Evolutionary conservation across 2,329 filamentous ascomycete species (phyloP).

Genomic region (Fusarium liriodendri): DNA sequence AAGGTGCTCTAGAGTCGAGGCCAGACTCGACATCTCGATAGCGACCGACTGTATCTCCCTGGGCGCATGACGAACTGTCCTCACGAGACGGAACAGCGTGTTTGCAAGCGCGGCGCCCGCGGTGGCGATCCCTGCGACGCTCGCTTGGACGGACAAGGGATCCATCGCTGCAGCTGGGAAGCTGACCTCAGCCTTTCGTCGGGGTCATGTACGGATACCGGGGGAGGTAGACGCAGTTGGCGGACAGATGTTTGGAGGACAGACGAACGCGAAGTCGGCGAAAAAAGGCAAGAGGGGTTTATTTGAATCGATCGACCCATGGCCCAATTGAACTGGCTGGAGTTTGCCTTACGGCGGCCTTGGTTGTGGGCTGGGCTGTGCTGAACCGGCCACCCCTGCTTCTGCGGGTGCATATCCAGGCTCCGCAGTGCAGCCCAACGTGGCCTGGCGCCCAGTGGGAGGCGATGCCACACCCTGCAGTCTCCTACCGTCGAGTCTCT

Average conservation of each 20-base stretch:
- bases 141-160: constrained; percentile 24
- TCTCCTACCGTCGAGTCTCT: neutral
- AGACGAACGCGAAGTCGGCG: neutral
- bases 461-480: neutral
- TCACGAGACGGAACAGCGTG: constrained; percentile 10
- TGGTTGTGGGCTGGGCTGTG: neutral
- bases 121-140: constrained; percentile 29
- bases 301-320: neutral
- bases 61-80: constrained; percentile 9
- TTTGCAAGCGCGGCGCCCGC: constrained; percentile 24
- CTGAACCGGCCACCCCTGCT: neutral
- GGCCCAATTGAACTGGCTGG: neutral
- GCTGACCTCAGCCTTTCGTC: neutral
- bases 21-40: constrained; percentile 18
- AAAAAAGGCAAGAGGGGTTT: neutral
- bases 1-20: constrained; percentile 11
- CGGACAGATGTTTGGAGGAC: neutral
- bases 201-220: neutral
- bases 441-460: neutral
- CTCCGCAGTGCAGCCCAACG: neutral
- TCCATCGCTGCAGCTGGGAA: constrained; percentile 11
- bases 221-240: neutral
- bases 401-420: neutral
- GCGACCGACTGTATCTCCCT: constrained; percentile 12
- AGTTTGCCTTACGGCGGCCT: neutral